Evolutionary conservation across 371 early-diverging fungal genomes (phyloP).

Genomic region (Mucor plumbeus): DNA sequence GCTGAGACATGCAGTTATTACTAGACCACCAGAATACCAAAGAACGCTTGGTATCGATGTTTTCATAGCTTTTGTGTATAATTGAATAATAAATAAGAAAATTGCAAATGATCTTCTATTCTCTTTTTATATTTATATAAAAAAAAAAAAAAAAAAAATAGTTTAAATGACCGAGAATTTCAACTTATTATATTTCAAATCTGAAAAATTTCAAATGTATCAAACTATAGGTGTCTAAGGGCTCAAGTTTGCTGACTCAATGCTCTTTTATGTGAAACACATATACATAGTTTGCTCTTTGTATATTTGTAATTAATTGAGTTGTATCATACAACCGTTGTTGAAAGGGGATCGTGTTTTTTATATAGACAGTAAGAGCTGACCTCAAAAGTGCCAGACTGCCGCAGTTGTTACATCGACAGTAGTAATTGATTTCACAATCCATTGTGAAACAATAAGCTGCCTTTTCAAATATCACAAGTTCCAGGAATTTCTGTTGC

Average conservation of each 20-base stretch:
- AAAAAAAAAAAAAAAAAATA: not conserved
- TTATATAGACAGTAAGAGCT: too few species aligned
- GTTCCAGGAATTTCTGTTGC: too few species aligned
- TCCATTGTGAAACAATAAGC: not conserved
- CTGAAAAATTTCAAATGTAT: not conserved
- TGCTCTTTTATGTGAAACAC: too few species aligned
- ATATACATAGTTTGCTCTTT: too few species aligned
- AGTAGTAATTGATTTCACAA: not conserved
- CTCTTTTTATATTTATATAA: not conserved
- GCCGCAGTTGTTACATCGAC: not conserved
- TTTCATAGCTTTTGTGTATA: not conserved
- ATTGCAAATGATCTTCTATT: not conserved
- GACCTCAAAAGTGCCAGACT: too few species aligned
- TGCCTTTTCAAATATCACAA: not conserved
- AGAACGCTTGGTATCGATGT: not conserved
- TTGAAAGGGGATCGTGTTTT: too few species aligned
- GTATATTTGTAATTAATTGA: too few species aligned
- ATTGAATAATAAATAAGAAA: not conserved
- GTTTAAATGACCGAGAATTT: not conserved
- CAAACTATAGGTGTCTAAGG: not conserved
- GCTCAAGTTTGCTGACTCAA: too few species aligned
- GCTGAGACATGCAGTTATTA: constrained; percentile 14
- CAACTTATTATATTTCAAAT: not conserved
- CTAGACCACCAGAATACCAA: constrained; percentile 18
- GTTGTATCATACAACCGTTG: too few species aligned